Conservation (phyloP, 345 rosid species). For the Aethionema arabicum region DNA sequence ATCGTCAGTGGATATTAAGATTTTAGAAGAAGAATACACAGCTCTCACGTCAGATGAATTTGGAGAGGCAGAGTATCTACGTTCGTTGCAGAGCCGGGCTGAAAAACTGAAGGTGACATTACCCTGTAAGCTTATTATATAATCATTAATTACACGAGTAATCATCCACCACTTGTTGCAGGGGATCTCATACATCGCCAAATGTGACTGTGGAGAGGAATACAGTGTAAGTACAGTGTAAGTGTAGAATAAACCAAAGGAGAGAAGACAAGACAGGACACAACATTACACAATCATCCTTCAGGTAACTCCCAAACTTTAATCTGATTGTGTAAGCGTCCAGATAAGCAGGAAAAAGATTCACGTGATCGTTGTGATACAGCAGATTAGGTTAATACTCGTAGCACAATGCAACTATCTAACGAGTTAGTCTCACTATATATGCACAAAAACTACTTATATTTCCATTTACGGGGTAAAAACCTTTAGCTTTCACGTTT, state of each 20-base stretch:
- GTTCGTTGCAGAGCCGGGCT: slow-evolving; percentile 50
- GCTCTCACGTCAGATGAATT: slow-evolving; percentile 55
- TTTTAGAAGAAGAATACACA: slow-evolving; percentile 56
- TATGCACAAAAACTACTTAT: no score
- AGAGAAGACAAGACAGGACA: background rate
- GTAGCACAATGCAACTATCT: background rate
- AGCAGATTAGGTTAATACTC: background rate
- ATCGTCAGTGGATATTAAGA: slow-evolving; percentile 44
- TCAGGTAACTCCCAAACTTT: slow-evolving; percentile 10
- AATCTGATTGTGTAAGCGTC: background rate
- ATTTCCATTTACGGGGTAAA: no score
- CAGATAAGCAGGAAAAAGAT: slow-evolving; percentile 15
- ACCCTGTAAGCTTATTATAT: background rate
- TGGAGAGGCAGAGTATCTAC: slow-evolving; percentile 54
- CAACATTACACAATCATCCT: background rate
- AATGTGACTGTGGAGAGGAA: slow-evolving; percentile 58
- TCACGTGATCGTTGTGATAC: slow-evolving; percentile 2
- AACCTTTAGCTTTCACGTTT: no score
- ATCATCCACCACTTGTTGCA: slow-evolving; percentile 33
- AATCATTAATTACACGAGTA: background rate
- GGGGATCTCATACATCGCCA: slow-evolving; percentile 56
- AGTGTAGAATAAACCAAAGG: slow-evolving; percentile 20
- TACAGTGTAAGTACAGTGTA: slow-evolving; percentile 58
- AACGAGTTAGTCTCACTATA: no score
- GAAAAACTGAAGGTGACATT: slow-evolving; percentile 55